A percentile compares a stretch with the other conserved stretches of the same genome.
phyloP scores from a whole-genome alignment of 352 stramenopile species.

The Phytophthora podocarpi region DNA sequence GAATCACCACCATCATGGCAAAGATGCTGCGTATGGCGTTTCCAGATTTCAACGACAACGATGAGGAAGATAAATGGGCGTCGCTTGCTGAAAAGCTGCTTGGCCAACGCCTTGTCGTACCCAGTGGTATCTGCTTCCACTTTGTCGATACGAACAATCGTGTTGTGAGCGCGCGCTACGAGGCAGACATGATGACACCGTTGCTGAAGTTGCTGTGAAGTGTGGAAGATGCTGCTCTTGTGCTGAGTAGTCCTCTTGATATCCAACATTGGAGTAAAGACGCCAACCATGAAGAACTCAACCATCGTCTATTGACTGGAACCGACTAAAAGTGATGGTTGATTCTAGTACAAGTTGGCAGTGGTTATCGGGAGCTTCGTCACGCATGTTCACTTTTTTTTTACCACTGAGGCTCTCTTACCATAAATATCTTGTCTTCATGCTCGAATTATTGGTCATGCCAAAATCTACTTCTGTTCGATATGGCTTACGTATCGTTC shows the following conservation, averaged over 20 bases:
- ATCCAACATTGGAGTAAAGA: constrained; percentile 19
- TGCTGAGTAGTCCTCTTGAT: background rate
- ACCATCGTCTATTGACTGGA: too few species aligned
- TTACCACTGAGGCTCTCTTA: too few species aligned
- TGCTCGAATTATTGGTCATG: too few species aligned
- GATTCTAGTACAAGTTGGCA: too few species aligned
- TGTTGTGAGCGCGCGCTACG: background rate
- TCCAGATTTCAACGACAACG: background rate
- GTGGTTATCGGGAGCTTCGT: too few species aligned
- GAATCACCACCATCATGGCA: background rate
- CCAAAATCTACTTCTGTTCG: too few species aligned
- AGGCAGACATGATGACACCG: constrained; percentile 12
- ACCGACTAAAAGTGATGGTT: too few species aligned
- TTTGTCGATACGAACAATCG: constrained; percentile 1
- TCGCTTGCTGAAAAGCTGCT: background rate
- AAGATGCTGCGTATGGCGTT: constrained; percentile 6
- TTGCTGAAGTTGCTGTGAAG: constrained; percentile 10
- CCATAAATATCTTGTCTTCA: too few species aligned
- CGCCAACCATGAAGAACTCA: too few species aligned
- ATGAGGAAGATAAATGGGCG: background rate
- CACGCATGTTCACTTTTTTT: too few species aligned
- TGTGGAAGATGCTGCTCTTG: background rate
- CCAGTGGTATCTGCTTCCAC: background rate
- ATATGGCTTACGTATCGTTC: too few species aligned
- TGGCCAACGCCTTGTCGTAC: background rate